Conservation (phyloP, 805 yeast species). For the Yarrowia alimentaria region DNA sequence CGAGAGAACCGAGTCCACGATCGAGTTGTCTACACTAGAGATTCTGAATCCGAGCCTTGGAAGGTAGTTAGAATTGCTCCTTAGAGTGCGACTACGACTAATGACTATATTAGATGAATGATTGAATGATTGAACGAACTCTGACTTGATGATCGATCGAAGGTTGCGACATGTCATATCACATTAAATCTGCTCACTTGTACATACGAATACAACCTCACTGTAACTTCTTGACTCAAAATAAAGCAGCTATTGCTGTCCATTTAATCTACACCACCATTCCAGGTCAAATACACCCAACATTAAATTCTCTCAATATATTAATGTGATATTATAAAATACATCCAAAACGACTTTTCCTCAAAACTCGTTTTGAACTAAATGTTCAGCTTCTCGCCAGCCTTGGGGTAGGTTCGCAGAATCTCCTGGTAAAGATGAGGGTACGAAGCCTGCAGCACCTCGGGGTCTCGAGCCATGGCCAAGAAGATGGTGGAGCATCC, state of each 20-base stretch:
- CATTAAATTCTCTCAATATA: too few species aligned
- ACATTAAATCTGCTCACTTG: too few species aligned
- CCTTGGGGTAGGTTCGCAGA: slow-evolving; percentile 66
- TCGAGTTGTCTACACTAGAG: slow-evolving; percentile 70
- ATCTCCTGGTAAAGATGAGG: slow-evolving; percentile 66
- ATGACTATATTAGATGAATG: not conserved
- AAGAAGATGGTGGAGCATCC: slow-evolving; percentile 84
- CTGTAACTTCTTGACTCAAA: too few species aligned
- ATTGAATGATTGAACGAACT: too few species aligned
- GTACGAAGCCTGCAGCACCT: slow-evolving; percentile 68
- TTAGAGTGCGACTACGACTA: not conserved
- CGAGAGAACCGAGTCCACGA: slow-evolving; percentile 87
- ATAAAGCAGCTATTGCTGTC: too few species aligned
- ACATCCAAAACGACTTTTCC: too few species aligned
- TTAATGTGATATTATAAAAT: too few species aligned
- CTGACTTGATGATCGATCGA: too few species aligned
- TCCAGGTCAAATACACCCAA: not conserved
- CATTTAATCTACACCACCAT: not conserved
- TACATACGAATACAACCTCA: too few species aligned
- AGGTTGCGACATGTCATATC: too few species aligned
- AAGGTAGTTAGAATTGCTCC: slow-evolving; percentile 16
- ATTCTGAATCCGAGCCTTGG: slow-evolving; percentile 40
- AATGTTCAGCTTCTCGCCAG: slow-evolving; percentile 50
- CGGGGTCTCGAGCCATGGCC: slow-evolving; percentile 82
- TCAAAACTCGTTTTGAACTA: not conserved